Conservation (phyloP, 257 asterid genomes). For the Anisodus acutangulus region DNA sequence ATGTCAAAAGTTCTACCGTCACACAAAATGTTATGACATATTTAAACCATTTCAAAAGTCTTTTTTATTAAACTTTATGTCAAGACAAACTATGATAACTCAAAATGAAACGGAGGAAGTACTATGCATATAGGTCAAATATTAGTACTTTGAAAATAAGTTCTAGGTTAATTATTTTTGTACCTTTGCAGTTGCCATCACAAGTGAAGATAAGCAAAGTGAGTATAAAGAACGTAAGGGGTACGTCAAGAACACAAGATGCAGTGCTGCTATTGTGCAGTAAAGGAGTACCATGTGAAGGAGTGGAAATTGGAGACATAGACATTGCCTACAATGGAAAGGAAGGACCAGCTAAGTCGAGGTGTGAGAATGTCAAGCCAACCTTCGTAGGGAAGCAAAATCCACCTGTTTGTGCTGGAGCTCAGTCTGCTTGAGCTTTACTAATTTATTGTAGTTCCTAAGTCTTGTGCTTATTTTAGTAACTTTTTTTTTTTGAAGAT, state of each 20-base stretch:
- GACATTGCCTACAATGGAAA: slow-evolving; percentile 42
- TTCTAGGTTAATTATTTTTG: neutral
- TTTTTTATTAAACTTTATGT: too few relatives aligned
- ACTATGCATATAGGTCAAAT: neutral
- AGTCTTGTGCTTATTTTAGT: neutral
- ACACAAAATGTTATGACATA: too few relatives aligned
- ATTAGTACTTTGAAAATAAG: neutral
- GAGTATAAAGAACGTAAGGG: slow-evolving; percentile 38
- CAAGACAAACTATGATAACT: too few relatives aligned
- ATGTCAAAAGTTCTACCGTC: too few relatives aligned
- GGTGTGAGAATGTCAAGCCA: slow-evolving; percentile 47
- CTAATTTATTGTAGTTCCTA: neutral
- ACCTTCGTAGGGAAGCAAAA: slow-evolving; percentile 34
- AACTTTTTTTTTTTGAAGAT: neutral
- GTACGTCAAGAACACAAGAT: slow-evolving; percentile 41
- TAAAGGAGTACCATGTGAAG: too few relatives aligned
- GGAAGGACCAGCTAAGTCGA: slow-evolving; percentile 39
- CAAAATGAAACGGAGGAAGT: too few relatives aligned
- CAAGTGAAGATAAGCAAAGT: slow-evolving; percentile 45
- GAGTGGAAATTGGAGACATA: slow-evolving; percentile 35
- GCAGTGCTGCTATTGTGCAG: slow-evolving; percentile 45
- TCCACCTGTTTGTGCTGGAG: slow-evolving; percentile 39
- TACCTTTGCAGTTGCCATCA: slow-evolving; percentile 35
- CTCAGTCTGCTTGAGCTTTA: neutral
- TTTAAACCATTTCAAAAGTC: too few relatives aligned